These are phyloP conservation scores for Mychonastes homosphaera DNA, from an alignment of 139 green algal species.

Conservation along the genomic window DNA sequence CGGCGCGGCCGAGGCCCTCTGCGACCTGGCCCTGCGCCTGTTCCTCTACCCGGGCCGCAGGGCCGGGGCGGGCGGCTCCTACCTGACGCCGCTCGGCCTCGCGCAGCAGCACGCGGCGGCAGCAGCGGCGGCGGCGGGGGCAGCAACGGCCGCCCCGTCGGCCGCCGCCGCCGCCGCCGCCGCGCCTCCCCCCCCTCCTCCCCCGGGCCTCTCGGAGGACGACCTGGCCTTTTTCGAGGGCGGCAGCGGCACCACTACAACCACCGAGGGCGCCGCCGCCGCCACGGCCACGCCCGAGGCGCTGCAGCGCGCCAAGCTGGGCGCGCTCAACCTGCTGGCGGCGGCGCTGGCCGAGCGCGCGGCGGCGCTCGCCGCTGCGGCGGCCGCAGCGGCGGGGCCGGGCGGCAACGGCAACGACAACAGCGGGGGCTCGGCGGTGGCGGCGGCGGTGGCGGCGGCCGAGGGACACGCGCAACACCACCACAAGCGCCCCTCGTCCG, in stretches of 20 bases:
- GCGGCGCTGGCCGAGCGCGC: conserved; percentile 3
- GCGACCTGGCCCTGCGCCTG: no score
- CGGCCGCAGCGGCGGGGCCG: no score
- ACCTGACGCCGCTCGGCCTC: no score
- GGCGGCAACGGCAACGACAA: no score
- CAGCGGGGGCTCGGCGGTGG: background rate
- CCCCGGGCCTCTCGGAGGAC: conserved; percentile 9
- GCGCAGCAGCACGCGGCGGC: no score
- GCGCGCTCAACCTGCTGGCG: conserved; percentile 61
- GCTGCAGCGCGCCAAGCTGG: conserved; percentile 45
- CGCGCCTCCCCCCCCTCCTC: conserved; percentile 8
- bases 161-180: background rate
- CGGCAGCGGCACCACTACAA: conserved; percentile 8
- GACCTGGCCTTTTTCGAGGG: conserved; percentile 16
- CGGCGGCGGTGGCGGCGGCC: background rate
- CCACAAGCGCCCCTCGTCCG: background rate
- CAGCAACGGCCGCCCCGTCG: background rate
- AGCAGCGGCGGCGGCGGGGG: no score
- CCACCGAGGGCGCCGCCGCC: no score
- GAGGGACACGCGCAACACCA: background rate
- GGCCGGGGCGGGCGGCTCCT: no score
- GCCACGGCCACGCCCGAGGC: conserved; percentile 6
- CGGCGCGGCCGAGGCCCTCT: no score
- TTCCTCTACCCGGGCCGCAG: no score
- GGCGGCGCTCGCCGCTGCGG: background rate